These are phyloP conservation scores for Blastobotrys attinorum DNA, from an alignment of 805 yeast species.

Conservation along the genomic window DNA sequence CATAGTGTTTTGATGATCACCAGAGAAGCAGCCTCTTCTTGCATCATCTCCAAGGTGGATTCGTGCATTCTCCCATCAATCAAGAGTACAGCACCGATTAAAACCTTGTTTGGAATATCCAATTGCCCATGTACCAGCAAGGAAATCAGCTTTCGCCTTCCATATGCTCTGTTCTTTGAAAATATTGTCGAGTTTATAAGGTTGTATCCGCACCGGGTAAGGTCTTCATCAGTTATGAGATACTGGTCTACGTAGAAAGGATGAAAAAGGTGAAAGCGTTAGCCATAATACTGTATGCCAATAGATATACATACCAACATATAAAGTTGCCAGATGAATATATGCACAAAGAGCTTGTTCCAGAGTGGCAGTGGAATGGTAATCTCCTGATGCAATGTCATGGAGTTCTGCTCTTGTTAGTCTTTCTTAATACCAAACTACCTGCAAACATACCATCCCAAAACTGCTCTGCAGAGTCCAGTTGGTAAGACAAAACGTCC, in stretches of 20 bases:
- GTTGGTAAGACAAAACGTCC: constrained; percentile 24
- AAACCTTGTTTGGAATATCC: constrained; percentile 27
- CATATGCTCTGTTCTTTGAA: constrained; percentile 43
- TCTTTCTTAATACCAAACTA: constrained; percentile 27
- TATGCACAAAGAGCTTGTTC: constrained; percentile 22
- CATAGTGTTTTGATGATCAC: constrained; percentile 38
- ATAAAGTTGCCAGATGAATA: constrained; percentile 21
- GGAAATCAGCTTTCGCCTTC: constrained; percentile 30
- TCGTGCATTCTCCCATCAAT: constrained; percentile 39
- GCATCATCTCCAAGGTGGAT: constrained; percentile 37
- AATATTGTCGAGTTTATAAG: constrained; percentile 42
- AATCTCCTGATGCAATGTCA: constrained; percentile 38
- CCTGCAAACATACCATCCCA: constrained; percentile 21
- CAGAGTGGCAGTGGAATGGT: constrained; percentile 33
- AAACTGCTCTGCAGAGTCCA: constrained; percentile 26
- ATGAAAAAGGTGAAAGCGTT: no score
- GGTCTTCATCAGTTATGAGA: constrained; percentile 28
- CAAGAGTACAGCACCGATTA: constrained; percentile 38
- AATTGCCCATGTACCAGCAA: constrained; percentile 26
- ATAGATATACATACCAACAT: constrained; percentile 21
- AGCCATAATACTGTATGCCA: no score
- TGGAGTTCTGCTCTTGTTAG: constrained; percentile 46
- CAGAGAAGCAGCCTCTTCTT: constrained; percentile 46
- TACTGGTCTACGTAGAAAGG: constrained; percentile 16
- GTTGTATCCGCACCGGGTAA: constrained; percentile 39